Base-by-base conservation (phyloP, 116 monocot genomes). In the Dioscorea cayenensis region DNA sequence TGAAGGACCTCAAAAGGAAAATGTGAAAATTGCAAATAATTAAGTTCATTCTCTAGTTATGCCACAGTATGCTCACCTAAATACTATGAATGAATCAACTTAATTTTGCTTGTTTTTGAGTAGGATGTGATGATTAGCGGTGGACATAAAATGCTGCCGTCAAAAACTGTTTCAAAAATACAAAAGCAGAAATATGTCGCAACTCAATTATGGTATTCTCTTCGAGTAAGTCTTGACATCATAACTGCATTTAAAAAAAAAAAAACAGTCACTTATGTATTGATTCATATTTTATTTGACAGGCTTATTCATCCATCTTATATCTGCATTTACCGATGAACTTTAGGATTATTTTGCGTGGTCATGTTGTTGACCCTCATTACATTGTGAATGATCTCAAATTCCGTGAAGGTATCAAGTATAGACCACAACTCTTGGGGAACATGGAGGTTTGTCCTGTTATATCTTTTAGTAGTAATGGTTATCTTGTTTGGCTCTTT, bases 231-330 rank as follows among this genome's bases (percentile, higher is more conserved):
- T 66, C 66, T 19, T 25, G 32, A 28, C 22, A 51, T 50, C 27
- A 21, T 5, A 25, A 68, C 10, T 64, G 62, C 25, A 63, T 28
- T 63, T 73, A 7, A 38, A 32, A 16, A 64, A 16, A 64, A 36
- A 1, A 55, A 18, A 55, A 18, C 32, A 32, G 32, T 55, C 14
- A 55, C 5, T 18, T 55, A 36, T 43, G 28, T 17, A 55, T 52
- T 75, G 51, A 50, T 69, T 20, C 12, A 5, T 13, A 23, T 52
- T 19, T 28, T 22, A 27, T 69, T 36, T 28, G 70, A 17, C 88
- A 95, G 95, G 95, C 73, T 23, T 95, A 95, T 51, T 71, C 80
- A 66, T 92, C 92, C 21, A 67, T 95, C 38, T 75, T 95, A 36
- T 95, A 95, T 78, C 81, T 92, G 51, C 87, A 77, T 76, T 35